Conservation (phyloP, 2,329 filamentous ascomycete species). For the Lasiodiplodia hormozganensis region DNA sequence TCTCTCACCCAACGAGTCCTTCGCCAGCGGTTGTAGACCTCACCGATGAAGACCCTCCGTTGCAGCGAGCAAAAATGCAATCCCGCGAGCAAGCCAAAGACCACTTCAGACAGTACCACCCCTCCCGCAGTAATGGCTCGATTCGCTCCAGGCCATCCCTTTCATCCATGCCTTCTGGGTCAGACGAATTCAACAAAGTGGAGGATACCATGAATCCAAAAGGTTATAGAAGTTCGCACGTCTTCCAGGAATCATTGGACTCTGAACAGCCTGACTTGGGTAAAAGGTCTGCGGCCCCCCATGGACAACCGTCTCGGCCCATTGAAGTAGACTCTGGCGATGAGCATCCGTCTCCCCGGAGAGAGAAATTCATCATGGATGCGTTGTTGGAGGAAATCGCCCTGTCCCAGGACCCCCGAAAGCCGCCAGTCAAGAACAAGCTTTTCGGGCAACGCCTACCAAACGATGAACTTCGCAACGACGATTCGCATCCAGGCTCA, state of each 20-base stretch:
- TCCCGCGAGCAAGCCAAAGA: background rate
- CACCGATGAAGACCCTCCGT: background rate
- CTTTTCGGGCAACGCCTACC: background rate
- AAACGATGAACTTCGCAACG: background rate
- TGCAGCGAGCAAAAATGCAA: background rate
- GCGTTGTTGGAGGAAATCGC: background rate
- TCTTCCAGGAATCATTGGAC: background rate
- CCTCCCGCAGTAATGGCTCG: background rate
- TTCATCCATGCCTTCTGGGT: background rate
- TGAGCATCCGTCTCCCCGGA: background rate
- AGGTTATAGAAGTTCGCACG: background rate
- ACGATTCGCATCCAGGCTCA: background rate
- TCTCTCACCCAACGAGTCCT: background rate
- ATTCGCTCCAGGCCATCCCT: background rate
- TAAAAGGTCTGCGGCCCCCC: background rate
- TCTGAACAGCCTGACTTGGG: background rate
- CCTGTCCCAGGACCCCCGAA: background rate
- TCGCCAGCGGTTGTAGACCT: background rate
- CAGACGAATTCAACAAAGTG: background rate
- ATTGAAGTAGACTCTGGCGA: slow-evolving; percentile 3
- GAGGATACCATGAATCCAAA: slow-evolving; percentile 16
- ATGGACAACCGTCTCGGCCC: background rate
- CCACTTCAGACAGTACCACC: background rate
- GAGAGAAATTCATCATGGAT: background rate
- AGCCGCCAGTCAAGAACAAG: background rate